These are phyloP conservation scores for Peltaster fructicola DNA, from an alignment of 2,329 filamentous ascomycete species.

Conservation along the genomic window DNA sequence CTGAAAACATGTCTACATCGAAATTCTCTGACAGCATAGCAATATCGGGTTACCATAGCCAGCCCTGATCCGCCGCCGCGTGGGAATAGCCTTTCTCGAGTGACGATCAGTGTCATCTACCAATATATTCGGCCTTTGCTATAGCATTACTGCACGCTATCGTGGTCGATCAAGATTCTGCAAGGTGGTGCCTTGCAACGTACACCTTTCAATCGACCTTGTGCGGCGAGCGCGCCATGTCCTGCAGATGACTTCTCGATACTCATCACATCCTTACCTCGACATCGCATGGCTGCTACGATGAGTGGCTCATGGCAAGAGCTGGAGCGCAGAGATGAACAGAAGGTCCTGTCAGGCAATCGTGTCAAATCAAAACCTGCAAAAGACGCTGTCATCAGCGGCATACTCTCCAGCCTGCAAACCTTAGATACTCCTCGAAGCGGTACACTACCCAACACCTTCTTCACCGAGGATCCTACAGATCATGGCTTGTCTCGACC, in stretches of 20 bases:
- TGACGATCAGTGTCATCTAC: not conserved
- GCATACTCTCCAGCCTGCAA: constrained; percentile 44
- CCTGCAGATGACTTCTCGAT: no score
- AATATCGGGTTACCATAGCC: no score
- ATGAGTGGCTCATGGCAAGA: not conserved
- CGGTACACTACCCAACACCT: constrained; percentile 6
- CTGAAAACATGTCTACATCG: not conserved
- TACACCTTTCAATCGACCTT: not conserved
- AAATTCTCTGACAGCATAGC: no score
- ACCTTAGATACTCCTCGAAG: constrained; percentile 12
- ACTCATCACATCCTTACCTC: not conserved
- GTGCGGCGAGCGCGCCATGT: not conserved
- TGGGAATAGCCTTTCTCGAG: not conserved
- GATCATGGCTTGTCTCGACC: constrained; percentile 6
- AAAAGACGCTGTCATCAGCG: constrained; percentile 52
- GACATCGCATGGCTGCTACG: not conserved
- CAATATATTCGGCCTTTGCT: constrained; percentile 1
- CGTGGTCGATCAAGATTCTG: not conserved
- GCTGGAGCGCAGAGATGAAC: not conserved
- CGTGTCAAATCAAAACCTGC: constrained; percentile 26
- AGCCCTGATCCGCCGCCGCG: not conserved
- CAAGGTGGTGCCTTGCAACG: not conserved
- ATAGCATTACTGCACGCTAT: not conserved
- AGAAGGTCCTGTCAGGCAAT: constrained; percentile 13
- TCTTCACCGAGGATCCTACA: constrained; percentile 9